Evolutionary conservation across 257 asterid species (phyloP), one percentile per base, ranked within the genome.

Genomic region (Solanum bulbocastanum): DNA sequence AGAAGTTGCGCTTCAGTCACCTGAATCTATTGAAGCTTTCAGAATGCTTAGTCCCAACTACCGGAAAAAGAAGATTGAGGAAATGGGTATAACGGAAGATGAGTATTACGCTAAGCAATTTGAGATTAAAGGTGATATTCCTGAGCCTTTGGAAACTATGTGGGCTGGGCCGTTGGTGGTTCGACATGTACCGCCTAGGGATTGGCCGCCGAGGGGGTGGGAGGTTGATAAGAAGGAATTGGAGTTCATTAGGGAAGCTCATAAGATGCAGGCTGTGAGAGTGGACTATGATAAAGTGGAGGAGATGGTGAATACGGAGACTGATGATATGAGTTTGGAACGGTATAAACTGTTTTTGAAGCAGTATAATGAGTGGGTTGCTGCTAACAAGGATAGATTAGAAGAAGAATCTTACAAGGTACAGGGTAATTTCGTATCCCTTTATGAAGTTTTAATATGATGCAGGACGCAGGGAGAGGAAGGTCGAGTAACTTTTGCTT

Each of bases 121-220:
- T 87, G 98, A 94, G 92, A 93, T 95, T 40, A 93, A 92, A 92
- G 98, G 99, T 1, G 98, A 95, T 30, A 95, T 93, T 86, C 97
- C 98, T 8, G 97, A 94, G 72, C 96, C 96, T 10, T 84, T 96
- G 87, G 90, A 88, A 89, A 93, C 98, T 40, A 18, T 37, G 78
- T 96, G 99, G 98, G 90, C 94, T 30, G 99, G 98, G 86, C 98
- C 98, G 1, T 36, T 94, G 91, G 96, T 94, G 91, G 88, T 96
- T 87, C 92, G 95, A 3, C 92, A 91, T 20, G 93, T 96, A 75
- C 96, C 99, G 2, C 99, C 99, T 0, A 87, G 99, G 89, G 99
- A 96, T 37, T 96, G 99, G 99, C 99, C 99, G 18, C 99, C 98
- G 11, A 91, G 95, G 25, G 99, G 98, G 76, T 96, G 99, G 99